Percentiles rank a stretch among this genome's conserved stretches.
phyloP scores from a whole-genome alignment of 2,329 filamentous ascomycete species.

The Zasmidium citrigriseum region DNA sequence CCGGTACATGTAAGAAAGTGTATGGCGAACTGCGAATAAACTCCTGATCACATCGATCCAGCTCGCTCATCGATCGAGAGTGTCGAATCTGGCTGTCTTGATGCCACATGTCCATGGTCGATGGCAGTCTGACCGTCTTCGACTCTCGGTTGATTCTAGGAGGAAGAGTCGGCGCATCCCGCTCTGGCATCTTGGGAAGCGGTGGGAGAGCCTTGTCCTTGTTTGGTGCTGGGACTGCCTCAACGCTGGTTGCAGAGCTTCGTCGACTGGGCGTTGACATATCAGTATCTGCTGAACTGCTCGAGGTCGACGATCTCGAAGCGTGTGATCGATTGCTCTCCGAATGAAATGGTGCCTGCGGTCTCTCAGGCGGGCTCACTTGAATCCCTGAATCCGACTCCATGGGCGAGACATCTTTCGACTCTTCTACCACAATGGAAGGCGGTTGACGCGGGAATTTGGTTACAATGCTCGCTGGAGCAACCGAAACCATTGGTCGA shows the following conservation, averaged over 20 bases:
- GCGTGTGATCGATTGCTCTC: slow-evolving; percentile 13
- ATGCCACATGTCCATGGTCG: background rate
- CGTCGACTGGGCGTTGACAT: slow-evolving; percentile 42
- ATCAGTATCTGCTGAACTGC: slow-evolving; percentile 35
- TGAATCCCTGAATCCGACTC: background rate
- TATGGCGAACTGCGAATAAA: slow-evolving; percentile 23
- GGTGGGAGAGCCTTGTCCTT: slow-evolving; percentile 20
- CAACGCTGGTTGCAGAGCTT: slow-evolving; percentile 31
- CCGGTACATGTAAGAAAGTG: background rate
- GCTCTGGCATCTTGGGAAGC: slow-evolving; percentile 8
- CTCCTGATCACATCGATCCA: slow-evolving; percentile 25
- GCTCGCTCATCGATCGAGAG: slow-evolving; percentile 22
- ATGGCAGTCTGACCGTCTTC: slow-evolving; percentile 8
- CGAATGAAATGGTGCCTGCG: background rate
- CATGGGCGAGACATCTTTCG: slow-evolving; percentile 4
- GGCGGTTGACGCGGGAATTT: slow-evolving; percentile 18
- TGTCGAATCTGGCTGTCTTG: background rate
- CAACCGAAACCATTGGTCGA: slow-evolving; percentile 12
- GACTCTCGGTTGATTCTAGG: slow-evolving; percentile 1
- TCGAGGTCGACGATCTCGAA: slow-evolving; percentile 36
- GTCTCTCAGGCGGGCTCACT: background rate
- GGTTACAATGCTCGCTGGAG: slow-evolving; percentile 19
- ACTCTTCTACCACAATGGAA: slow-evolving; percentile 13
- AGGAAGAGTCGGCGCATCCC: slow-evolving; percentile 2
- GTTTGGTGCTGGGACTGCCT: slow-evolving; percentile 14